Conservation (phyloP, 257 asterid species). For the Lycium ferocissimum region DNA sequence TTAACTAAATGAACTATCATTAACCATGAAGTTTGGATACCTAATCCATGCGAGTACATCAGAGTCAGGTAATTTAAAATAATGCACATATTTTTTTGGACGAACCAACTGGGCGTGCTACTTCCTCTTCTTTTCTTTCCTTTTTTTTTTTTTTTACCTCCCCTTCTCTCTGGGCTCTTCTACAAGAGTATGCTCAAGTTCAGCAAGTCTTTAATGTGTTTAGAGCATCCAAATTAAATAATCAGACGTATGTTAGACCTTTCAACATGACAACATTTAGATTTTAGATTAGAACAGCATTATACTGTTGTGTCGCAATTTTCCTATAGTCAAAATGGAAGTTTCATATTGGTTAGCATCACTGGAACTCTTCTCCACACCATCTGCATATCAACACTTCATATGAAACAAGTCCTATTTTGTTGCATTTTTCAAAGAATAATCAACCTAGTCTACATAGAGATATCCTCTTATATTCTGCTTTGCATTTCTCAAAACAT, state of each 20-base stretch:
- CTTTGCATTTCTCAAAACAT: neutral
- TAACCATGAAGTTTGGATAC: neutral
- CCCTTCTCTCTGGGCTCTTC: neutral
- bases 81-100: neutral
- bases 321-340: neutral
- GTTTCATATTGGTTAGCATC: neutral
- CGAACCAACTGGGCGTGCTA: neutral
- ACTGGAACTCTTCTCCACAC: neutral
- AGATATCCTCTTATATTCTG: neutral
- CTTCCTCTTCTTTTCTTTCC: constrained; percentile 1
- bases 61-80: neutral
- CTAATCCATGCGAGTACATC: neutral
- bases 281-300: neutral
- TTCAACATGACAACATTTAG: neutral
- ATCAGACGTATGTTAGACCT: neutral
- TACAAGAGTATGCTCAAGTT: constrained; percentile 5
- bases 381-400: constrained; percentile 10
- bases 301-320: neutral
- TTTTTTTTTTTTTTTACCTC: neutral
- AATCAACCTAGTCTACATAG: neutral
- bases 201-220: neutral
- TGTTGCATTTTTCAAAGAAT: neutral
- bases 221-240: neutral
- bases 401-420: constrained; percentile 9
- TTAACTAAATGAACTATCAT: neutral